A percentile compares a stretch with the other conserved stretches of the same genome.
Conservation (phyloP, 768 basidiomycete genomes). For the Exidia glandulosa region DNA sequence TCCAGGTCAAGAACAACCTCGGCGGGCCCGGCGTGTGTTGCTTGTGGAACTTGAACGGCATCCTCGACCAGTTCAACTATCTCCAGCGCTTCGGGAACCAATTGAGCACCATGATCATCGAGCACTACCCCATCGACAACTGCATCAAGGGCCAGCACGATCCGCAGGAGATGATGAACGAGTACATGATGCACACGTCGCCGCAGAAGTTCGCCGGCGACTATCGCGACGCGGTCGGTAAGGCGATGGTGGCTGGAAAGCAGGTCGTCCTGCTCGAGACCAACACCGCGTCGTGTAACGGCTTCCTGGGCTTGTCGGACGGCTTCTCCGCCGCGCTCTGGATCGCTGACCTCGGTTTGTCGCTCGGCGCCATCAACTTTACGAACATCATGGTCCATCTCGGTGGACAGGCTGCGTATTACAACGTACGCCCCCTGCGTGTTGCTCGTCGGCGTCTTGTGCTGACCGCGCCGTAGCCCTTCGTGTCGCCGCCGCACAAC, state of each 20-base stretch:
- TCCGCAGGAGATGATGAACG: slow-evolving; percentile 2
- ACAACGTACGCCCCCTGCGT: slow-evolving; percentile 37
- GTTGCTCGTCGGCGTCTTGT: background rate
- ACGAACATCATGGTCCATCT: slow-evolving; percentile 41
- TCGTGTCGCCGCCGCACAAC: slow-evolving; percentile 35
- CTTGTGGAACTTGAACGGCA: slow-evolving; percentile 20
- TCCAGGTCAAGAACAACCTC: slow-evolving; percentile 35
- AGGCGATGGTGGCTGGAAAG: slow-evolving; percentile 29
- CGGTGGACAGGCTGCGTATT: slow-evolving; percentile 53
- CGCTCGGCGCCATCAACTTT: slow-evolving; percentile 46
- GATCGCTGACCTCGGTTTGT: slow-evolving; percentile 50
- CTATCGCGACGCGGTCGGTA: slow-evolving; percentile 38
- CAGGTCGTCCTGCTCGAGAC: slow-evolving; percentile 60
- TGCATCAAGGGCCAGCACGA: slow-evolving; percentile 1
- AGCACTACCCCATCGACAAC: slow-evolving; percentile 3
- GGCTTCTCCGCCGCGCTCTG: slow-evolving; percentile 50
- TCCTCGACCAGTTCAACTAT: slow-evolving; percentile 18
- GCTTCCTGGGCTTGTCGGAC: slow-evolving; percentile 46
- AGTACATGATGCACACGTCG: slow-evolving; percentile 9
- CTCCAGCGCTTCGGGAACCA: slow-evolving; percentile 11
- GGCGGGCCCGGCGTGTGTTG: slow-evolving; percentile 52
- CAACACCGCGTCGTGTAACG: slow-evolving; percentile 44
- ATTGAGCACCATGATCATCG: background rate
- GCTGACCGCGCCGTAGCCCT: slow-evolving; percentile 11
- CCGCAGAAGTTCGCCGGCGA: background rate